Conservation (phyloP, 179 eudicot genomes). For the Patellifolia procumbens region DNA sequence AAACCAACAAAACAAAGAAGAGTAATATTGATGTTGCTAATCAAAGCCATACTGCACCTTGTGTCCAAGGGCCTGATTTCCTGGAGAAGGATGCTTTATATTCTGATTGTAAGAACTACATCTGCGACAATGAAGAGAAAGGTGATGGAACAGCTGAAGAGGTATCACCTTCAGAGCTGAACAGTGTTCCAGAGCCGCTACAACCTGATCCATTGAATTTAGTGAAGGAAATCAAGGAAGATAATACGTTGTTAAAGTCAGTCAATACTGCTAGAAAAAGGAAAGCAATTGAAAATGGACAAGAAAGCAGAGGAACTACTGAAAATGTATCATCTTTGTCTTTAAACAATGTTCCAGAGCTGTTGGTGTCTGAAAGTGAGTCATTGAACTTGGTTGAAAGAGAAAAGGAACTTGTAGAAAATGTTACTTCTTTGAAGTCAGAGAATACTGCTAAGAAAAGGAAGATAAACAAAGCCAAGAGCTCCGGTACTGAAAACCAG, state of each 20-base stretch:
- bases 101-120: not conserved
- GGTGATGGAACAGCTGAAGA: not conserved
- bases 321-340: constrained; percentile 17
- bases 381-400: not conserved
- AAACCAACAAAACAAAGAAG: not conserved
- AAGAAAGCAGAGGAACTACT: constrained; percentile 16
- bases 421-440: constrained; percentile 14
- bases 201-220: constrained; percentile 6
- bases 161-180: not conserved
- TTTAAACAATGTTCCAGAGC: not conserved
- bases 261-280: not conserved
- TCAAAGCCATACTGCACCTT: not conserved
- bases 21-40: not conserved
- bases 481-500: constrained; percentile 12
- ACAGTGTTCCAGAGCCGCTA: not conserved
- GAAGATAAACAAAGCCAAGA: constrained; percentile 18
- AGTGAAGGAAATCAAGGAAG: not conserved
- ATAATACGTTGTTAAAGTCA: not conserved
- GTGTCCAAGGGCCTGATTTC: not conserved
- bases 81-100: not conserved
- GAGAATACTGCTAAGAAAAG: constrained; percentile 26
- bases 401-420: constrained; percentile 7
- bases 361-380: constrained; percentile 23
- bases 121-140: not conserved
- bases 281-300: not conserved